Base-by-base conservation (phyloP, 2,329 filamentous ascomycete genomes). In the Colletotrichum scovillei region DNA sequence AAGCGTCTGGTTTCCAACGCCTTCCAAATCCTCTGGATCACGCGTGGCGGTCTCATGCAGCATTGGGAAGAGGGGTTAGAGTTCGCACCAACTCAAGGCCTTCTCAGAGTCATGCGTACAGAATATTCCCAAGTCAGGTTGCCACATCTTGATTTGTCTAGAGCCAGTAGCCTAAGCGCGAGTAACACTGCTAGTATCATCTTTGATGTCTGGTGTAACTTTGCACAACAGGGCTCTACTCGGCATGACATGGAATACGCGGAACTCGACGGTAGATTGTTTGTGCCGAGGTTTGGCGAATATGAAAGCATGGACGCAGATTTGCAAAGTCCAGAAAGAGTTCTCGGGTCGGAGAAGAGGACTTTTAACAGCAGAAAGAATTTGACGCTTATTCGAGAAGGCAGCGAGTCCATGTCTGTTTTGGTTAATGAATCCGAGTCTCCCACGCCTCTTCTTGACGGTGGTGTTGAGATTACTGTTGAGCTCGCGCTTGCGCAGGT, bases 1-100 rank as follows among this genome's bases (percentile, higher is more conserved):
- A 74, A 74, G 52, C n/a, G 38, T 2, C 42, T 76, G 2, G 62
- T 76, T 12, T 75, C 74, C 19, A 22, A 32, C 4, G 69, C 60
- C 2, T 49, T n/a, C n/a, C 74, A 76, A n/a, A 22, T 76, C 2
- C 42, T 76, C 12, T 76, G 75, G 75, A n/a, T 76, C 12, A 74
- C 72, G 0, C 42, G 38, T 2, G 75, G 75, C 14, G 69, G 75
- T 4, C 16, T 53, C 1, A 38, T 70, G 30, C 46, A 74, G 4
- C 60, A 53, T 19, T 76, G 70, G 71, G 8, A 67, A 1, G 58
- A 24, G 9, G 66, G 71, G 11, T 46, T 71, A 5, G 73, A 76
- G n/a, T 75, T 75, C 26, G 74, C 71, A 2, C 59, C 74, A 0
- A 57, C 70, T 4, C 75, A 75, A 24, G 75, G 75, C 4, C 58